These are phyloP conservation scores for Geranium incanum DNA, from an alignment of 441 rosid genomes.

Conservation along the genomic window DNA sequence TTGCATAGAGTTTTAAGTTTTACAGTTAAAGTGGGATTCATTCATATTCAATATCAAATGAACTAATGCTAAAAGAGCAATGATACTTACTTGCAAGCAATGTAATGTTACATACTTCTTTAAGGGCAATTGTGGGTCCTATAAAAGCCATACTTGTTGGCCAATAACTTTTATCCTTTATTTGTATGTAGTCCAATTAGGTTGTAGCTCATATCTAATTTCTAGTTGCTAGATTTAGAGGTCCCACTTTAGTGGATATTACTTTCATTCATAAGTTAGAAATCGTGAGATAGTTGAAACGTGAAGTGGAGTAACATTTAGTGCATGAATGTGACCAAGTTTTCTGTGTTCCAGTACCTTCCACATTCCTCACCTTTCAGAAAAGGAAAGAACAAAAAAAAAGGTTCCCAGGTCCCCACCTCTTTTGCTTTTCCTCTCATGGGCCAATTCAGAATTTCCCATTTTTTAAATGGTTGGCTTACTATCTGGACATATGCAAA, in stretches of 20 bases:
- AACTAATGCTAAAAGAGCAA: background rate
- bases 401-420: background rate
- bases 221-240: background rate
- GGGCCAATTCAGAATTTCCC: background rate
- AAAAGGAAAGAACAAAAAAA: background rate
- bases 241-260: background rate
- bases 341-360: background rate
- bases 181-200: background rate
- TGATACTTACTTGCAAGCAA: background rate
- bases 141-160: background rate
- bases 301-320: background rate
- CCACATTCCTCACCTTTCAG: background rate
- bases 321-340: constrained; percentile 6
- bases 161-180: background rate
- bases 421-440: background rate
- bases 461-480: background rate
- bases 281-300: background rate
- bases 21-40: background rate
- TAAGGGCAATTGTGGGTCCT: constrained; percentile 5
- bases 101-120: background rate
- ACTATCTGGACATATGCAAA: background rate
- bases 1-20: background rate
- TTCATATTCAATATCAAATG: background rate
- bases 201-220: background rate
- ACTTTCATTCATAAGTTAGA: background rate